phyloP scores from a whole-genome alignment of 768 basidiomycete species.

The Daedaleopsis sinensis region DNA sequence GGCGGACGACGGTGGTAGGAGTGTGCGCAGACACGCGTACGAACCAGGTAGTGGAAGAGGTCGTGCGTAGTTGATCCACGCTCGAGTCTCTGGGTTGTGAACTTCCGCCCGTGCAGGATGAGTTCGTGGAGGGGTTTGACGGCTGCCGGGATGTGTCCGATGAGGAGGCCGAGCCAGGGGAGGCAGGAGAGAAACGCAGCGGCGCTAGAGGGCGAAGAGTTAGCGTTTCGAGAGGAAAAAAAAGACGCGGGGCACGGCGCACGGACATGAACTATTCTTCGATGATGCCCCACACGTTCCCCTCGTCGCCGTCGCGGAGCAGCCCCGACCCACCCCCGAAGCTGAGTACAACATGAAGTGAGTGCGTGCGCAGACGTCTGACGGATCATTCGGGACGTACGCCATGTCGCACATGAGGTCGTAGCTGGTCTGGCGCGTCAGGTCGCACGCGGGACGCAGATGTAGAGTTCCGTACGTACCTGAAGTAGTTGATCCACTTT shows the following conservation, averaged over 20 bases:
- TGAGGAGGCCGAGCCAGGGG: slow-evolving; percentile 7
- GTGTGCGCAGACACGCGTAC: too few species aligned
- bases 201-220: neutral
- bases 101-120: slow-evolving; percentile 11
- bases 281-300: slow-evolving; percentile 43
- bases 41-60: slow-evolving; percentile 50
- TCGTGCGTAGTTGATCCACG: slow-evolving; percentile 26
- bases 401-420: slow-evolving; percentile 49
- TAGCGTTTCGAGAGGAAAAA: too few species aligned
- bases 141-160: slow-evolving; percentile 2
- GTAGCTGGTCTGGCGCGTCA: slow-evolving; percentile 29
- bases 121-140: neutral
- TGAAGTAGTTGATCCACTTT: slow-evolving; percentile 42
- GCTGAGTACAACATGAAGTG: neutral
- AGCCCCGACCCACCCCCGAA: slow-evolving; percentile 44
- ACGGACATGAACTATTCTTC: neutral
- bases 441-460: too few species aligned
- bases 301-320: slow-evolving; percentile 44
- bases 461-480: slow-evolving; percentile 41
- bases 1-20: too few species aligned
- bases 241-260: too few species aligned
- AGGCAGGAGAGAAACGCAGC: neutral
- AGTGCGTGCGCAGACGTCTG: too few species aligned
- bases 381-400: slow-evolving; percentile 19
- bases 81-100: slow-evolving; percentile 14